phyloP scores from a whole-genome alignment of 2,329 filamentous ascomycete genomes.

The Cladosporium sp. region DNA sequence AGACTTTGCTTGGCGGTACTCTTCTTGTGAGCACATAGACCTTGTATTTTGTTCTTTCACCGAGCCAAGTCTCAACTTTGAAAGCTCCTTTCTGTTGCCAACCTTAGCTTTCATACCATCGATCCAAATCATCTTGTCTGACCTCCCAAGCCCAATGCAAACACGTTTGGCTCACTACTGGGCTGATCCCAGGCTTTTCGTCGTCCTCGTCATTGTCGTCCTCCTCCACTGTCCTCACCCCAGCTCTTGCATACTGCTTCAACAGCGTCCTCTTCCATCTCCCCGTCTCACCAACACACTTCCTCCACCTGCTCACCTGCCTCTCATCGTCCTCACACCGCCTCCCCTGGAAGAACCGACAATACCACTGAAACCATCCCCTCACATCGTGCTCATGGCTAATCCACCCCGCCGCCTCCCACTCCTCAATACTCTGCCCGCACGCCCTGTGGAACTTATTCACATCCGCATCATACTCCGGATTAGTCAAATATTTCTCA shows the following conservation, averaged over 20 bases:
- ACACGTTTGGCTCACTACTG: conserved; percentile 52
- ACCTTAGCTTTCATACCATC: conserved; percentile 29
- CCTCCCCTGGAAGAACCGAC: conserved; percentile 46
- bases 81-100: neutral
- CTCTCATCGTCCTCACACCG: conserved; percentile 48
- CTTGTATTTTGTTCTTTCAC: neutral
- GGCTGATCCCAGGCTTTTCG: conserved; percentile 40
- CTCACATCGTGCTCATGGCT: conserved; percentile 47
- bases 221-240: conserved; percentile 46
- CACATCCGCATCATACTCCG: conserved; percentile 40
- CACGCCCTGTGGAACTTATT: conserved; percentile 50
- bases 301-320: conserved; percentile 47
- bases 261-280: conserved; percentile 47
- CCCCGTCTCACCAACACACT: conserved; percentile 47
- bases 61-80: neutral
- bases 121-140: conserved; percentile 45
- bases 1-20: neutral
- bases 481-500: conserved; percentile 34
- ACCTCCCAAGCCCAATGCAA: conserved; percentile 52
- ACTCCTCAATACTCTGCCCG: conserved; percentile 50
- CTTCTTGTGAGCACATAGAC: neutral
- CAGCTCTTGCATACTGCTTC: conserved; percentile 45
- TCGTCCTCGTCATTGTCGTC: conserved; percentile 29
- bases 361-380: conserved; percentile 55
- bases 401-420: conserved; percentile 52